phyloP scores from a whole-genome alignment of 2,329 filamentous ascomycete genomes.

The Neophaeococcomyces mojaviensis region DNA sequence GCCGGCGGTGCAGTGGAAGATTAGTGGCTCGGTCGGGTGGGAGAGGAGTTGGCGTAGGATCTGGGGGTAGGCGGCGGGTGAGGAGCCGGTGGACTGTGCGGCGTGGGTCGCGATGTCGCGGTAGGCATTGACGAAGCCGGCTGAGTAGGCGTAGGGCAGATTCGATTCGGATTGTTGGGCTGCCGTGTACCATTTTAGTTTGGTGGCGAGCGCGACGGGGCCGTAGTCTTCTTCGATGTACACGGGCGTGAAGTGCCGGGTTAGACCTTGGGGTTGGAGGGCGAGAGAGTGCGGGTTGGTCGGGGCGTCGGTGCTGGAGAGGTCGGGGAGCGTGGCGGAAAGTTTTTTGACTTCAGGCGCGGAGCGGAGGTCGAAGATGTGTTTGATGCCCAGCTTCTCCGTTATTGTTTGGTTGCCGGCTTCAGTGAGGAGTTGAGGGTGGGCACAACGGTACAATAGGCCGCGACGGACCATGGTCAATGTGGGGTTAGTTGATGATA shows the following conservation, averaged over 20 bases:
- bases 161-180: constrained; percentile 28
- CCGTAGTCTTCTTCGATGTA: constrained; percentile 59
- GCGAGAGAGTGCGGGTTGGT: constrained; percentile 7
- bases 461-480: constrained; percentile 39
- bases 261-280: constrained; percentile 35
- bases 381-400: constrained; percentile 60
- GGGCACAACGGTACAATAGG: constrained; percentile 61
- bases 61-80: constrained; percentile 39
- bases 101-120: constrained; percentile 60
- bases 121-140: constrained; percentile 60
- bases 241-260: constrained; percentile 56
- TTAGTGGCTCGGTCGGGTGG: constrained; percentile 38
- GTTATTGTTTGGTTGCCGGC: constrained; percentile 49
- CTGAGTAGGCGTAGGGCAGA: constrained; percentile 22
- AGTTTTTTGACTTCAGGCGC: constrained; percentile 30
- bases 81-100: constrained; percentile 33
- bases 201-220: constrained; percentile 50
- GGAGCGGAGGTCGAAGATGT: constrained; percentile 53
- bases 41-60: constrained; percentile 48
- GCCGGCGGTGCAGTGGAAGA: constrained; percentile 68
- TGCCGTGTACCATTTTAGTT: constrained; percentile 51
- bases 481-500: constrained; percentile 4
- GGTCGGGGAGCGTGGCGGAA: constrained; percentile 12
- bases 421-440: constrained; percentile 52
- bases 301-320: constrained; percentile 12